phyloP scores from a whole-genome alignment of 2,329 filamentous ascomycete species.

The Coniella vitis region DNA sequence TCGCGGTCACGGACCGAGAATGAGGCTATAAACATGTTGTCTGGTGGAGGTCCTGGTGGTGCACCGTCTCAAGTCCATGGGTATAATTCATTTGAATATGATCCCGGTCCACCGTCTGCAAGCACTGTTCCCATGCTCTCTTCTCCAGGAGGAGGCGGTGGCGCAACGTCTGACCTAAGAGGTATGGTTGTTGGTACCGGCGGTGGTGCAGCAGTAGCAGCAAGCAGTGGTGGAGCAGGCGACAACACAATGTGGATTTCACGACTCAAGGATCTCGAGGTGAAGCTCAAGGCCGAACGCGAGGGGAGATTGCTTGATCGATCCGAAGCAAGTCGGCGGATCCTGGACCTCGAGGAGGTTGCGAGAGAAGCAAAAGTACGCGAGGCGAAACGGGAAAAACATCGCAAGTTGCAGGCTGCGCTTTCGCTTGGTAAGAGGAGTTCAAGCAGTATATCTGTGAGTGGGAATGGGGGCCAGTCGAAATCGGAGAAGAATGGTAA shows the following conservation, averaged over 20 bases:
- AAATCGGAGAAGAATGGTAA: no score
- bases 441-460: background rate
- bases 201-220: no score
- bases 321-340: slow-evolving; percentile 69
- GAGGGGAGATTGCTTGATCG: slow-evolving; percentile 82
- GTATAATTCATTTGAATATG: slow-evolving; percentile 9
- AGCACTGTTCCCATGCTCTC: slow-evolving; percentile 22
- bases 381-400: slow-evolving; percentile 20
- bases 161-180: slow-evolving; percentile 28
- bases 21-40: background rate
- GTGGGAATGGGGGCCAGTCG: background rate
- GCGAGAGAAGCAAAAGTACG: slow-evolving; percentile 28
- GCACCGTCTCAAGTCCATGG: no score
- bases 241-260: slow-evolving; percentile 72
- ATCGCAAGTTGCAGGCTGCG: slow-evolving; percentile 11
- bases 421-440: slow-evolving; percentile 1
- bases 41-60: slow-evolving; percentile 1
- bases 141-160: slow-evolving; percentile 22
- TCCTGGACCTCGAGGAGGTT: slow-evolving; percentile 68
- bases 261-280: slow-evolving; percentile 78
- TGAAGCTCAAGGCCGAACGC: slow-evolving; percentile 80
- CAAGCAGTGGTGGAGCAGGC: no score
- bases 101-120: slow-evolving; percentile 17
- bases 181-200: no score
- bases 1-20: slow-evolving; percentile 24